A percentile compares a stretch with the other conserved stretches of the same genome.
Conservation (phyloP, 73 alveolate genomes). For the Paramecium tetraurelia region DNA sequence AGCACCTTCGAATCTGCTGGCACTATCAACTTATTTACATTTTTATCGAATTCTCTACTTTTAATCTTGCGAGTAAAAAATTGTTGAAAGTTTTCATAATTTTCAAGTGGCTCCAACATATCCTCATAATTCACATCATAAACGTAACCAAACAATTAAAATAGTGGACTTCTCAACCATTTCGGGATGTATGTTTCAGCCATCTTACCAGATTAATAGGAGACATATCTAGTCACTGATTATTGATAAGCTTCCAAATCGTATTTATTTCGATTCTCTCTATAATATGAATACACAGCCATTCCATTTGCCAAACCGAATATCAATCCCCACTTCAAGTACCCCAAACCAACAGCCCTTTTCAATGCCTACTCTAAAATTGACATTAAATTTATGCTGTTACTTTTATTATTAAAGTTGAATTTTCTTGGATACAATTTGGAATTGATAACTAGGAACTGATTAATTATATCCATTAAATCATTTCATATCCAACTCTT, state of each 20-base stretch:
- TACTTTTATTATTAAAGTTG: background rate
- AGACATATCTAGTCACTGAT: conserved; percentile 23
- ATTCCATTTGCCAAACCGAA: background rate
- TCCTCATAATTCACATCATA: conserved; percentile 63
- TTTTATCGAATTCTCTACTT: conserved; percentile 40
- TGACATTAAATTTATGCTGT: background rate
- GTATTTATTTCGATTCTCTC: background rate
- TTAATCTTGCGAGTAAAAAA: conserved; percentile 67
- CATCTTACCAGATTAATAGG: conserved; percentile 22
- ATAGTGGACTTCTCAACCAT: conserved; percentile 48
- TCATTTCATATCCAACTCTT: background rate
- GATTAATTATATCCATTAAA: background rate
- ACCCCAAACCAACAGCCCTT: background rate
- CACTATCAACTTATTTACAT: conserved; percentile 14
- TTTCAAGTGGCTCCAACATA: conserved; percentile 59
- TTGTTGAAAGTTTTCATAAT: conserved; percentile 54
- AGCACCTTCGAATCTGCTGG: conserved; percentile 73
- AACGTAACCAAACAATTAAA: conserved; percentile 61
- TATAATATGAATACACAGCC: background rate
- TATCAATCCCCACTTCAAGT: background rate
- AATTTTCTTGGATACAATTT: background rate
- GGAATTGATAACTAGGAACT: background rate
- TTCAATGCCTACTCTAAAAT: background rate
- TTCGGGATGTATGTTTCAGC: conserved; percentile 35
- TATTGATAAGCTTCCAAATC: background rate